Base-by-base conservation (phyloP, 1,284 basidiomycete species). In the Cryptococcus sp. region DNA sequence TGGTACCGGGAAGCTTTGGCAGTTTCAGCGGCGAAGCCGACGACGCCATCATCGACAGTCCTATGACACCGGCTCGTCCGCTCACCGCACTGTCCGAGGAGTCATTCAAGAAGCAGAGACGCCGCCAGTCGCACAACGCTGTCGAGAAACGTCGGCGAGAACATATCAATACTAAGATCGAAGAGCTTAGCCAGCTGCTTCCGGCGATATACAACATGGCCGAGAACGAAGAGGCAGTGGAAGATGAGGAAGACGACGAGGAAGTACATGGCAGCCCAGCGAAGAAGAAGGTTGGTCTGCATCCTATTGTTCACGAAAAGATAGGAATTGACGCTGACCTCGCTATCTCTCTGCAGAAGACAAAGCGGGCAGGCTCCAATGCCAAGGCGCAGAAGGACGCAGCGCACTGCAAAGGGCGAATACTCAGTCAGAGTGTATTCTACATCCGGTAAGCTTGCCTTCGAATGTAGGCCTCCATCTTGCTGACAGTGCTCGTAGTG, bases 141-240 rank as follows among this genome's bases (percentile, higher is more conserved):
- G 76, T 77, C 3, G 76, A 77, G 60, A 73, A 76, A 54, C 63
- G 74, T 22, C 66, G 76, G 20, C 64, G 76, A 20, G 76, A 77
- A 54, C 73, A 75, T 47, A 77, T 77, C 65, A 77, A 77, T 44
- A 69, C 72, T 25, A 77, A 75, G 63, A 77, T 77, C 46, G 74
- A 77, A 50, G 73, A 75, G 55, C 66, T 77, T 13, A 66, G 69
- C 52, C 65, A 63, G 44, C 61, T 77, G 6, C 58, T 77, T 2
- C 76, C 76, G 1, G 39, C 69, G 0, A 58, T 64, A 40, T 72
- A 73, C 46, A 57, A 59, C 20, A 38, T 58, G 23, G 39, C 52
- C 5, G 65, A 67, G 16, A 49, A 54, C n/a, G 67, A 66, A 5
- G 67, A 68, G 19, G 67, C 50, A 2, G 47, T 67, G 7, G 63